These are phyloP conservation scores for Durio zibethinus DNA, from an alignment of 345 rosid genomes.

Conservation along the genomic window DNA sequence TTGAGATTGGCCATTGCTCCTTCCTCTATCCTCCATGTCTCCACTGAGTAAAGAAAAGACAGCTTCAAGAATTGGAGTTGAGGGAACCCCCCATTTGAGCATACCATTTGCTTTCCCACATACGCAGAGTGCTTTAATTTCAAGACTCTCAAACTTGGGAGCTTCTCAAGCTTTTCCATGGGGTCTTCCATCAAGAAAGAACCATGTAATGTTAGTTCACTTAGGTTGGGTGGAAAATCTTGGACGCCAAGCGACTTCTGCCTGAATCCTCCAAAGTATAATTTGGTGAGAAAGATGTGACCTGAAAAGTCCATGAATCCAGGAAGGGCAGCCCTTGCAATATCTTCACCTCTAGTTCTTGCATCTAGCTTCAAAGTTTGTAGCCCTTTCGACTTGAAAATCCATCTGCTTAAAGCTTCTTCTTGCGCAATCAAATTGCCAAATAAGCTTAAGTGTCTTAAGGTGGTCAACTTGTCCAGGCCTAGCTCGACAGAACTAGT, in stretches of 20 bases:
- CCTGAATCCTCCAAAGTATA: conserved; percentile 15
- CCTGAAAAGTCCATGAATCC: neutral
- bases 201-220: conserved; percentile 9
- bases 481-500: conserved; percentile 1
- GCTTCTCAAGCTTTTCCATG: conserved; percentile 17
- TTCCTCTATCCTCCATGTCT: conserved; percentile 9
- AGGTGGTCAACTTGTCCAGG: neutral
- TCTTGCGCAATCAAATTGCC: conserved; percentile 14
- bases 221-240: conserved; percentile 17
- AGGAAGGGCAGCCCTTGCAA: neutral
- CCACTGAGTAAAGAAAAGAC: neutral
- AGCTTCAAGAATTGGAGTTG: conserved; percentile 16
- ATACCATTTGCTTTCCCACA: conserved; percentile 22
- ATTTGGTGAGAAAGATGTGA: neutral
- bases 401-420: conserved; percentile 24
- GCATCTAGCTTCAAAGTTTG: conserved; percentile 16
- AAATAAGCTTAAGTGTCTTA: neutral
- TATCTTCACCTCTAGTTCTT: neutral
- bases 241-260: neutral
- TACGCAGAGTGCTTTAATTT: conserved; percentile 11
- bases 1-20: conserved; percentile 12
- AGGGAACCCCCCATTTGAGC: conserved; percentile 20
- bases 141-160: conserved; percentile 18
- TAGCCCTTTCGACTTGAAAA: conserved; percentile 15
- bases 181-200: conserved; percentile 20